A percentile compares a stretch with the other conserved stretches of the same genome.
These are phyloP conservation scores for Termitomyces sp. DNA, from an alignment of 768 basidiomycete genomes.

Conservation along the genomic window DNA sequence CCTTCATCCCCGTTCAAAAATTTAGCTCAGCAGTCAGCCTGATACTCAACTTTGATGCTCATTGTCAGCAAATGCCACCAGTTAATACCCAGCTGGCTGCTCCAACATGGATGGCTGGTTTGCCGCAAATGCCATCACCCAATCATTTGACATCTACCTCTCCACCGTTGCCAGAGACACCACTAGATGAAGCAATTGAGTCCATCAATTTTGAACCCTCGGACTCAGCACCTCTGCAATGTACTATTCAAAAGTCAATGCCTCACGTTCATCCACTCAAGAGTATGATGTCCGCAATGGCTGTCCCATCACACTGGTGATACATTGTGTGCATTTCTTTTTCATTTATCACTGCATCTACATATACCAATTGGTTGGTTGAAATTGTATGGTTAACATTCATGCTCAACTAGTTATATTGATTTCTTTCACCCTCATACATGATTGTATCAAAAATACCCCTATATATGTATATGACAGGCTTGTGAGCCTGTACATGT, in stretches of 20 bases:
- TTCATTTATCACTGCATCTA: slow-evolving; percentile 15
- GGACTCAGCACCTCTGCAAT: slow-evolving; percentile 35
- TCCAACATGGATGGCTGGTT: slow-evolving; percentile 24
- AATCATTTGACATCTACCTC: slow-evolving; percentile 51
- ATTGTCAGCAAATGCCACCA: slow-evolving; percentile 27
- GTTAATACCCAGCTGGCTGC: slow-evolving; percentile 27
- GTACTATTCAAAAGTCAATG: slow-evolving; percentile 30
- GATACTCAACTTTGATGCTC: slow-evolving; percentile 42
- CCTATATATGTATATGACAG: too few species aligned
- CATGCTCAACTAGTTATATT: too few species aligned
- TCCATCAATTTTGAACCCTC: slow-evolving; percentile 42
- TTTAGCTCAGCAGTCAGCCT: slow-evolving; percentile 42
- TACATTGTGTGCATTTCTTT: slow-evolving; percentile 19
- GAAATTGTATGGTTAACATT: too few species aligned
- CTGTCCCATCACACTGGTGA: slow-evolving; percentile 61
- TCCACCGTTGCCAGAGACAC: slow-evolving; percentile 60
- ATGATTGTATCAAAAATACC: too few species aligned
- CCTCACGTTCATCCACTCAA: slow-evolving; percentile 44
- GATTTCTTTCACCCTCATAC: too few species aligned
- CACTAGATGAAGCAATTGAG: slow-evolving; percentile 48
- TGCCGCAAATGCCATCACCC: slow-evolving; percentile 55
- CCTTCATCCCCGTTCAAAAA: slow-evolving; percentile 37
- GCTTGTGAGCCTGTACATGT: too few species aligned
- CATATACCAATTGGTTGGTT: slow-evolving; percentile 12
- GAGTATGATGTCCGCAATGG: slow-evolving; percentile 62